These are phyloP conservation scores for Rosa chinensis DNA, from an alignment of 306 rosid genomes.

Conservation along the genomic window DNA sequence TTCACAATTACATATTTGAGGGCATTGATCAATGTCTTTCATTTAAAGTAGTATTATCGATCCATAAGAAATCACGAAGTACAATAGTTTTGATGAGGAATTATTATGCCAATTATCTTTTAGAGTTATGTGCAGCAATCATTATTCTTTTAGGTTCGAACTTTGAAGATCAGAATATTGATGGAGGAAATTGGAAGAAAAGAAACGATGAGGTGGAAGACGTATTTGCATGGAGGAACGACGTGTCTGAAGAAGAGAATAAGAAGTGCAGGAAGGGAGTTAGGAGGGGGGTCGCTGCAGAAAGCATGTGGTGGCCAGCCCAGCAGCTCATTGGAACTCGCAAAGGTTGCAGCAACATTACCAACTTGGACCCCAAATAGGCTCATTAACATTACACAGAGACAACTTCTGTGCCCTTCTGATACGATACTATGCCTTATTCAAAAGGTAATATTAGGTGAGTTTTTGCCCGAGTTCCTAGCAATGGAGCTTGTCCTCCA, in stretches of 20 bases:
- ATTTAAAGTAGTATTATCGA: neutral
- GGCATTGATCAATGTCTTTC: neutral
- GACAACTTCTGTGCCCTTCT: neutral
- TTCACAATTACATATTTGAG: too few species aligned
- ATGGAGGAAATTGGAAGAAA: slow-evolving; percentile 3
- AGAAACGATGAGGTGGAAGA: slow-evolving; percentile 3
- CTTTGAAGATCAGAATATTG: neutral
- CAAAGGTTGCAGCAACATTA: slow-evolving; percentile 5
- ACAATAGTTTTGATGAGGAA: neutral
- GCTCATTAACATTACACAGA: neutral
- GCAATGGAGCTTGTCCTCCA: neutral
- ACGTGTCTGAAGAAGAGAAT: slow-evolving; percentile 22
- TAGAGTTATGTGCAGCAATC: neutral
- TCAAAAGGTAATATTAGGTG: neutral
- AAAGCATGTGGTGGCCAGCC: slow-evolving; percentile 29
- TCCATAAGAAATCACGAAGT: neutral
- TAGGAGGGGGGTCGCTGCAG: neutral
- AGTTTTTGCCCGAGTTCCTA: neutral
- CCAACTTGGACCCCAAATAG: neutral
- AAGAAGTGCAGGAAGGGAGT: slow-evolving; percentile 5
- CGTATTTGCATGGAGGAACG: slow-evolving; percentile 26
- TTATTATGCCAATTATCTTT: neutral
- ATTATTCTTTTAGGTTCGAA: neutral
- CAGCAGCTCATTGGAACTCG: slow-evolving; percentile 27
- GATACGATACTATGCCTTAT: neutral